Conservation (phyloP, 2,329 filamentous ascomycete genomes). For the Leptodontidium sp. region DNA sequence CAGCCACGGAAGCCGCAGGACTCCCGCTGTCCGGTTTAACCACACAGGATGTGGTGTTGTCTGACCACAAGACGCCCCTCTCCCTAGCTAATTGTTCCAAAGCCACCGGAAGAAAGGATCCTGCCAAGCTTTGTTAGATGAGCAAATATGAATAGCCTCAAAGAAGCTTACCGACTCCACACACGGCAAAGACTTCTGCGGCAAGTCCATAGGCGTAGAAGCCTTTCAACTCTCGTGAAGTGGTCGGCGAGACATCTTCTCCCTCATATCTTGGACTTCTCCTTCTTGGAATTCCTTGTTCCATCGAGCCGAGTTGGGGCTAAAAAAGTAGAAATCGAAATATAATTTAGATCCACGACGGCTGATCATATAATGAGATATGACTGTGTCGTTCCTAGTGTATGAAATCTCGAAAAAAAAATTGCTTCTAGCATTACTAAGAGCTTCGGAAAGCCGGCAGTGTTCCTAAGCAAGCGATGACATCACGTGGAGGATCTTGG, state of each 20-base stretch:
- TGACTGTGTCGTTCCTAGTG: conserved; percentile 1
- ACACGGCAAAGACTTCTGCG: conserved; percentile 94
- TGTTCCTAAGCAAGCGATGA: not conserved
- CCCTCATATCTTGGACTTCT: conserved; percentile 68
- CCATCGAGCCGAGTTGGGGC: not conserved
- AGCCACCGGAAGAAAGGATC: conserved; percentile 92
- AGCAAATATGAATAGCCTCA: not conserved
- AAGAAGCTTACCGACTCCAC: conserved; percentile 72
- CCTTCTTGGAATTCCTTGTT: conserved; percentile 6
- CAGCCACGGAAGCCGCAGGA: conserved; percentile 23
- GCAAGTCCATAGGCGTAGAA: conserved; percentile 98
- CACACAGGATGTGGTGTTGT: conserved; percentile 78
- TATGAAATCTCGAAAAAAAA: not conserved
- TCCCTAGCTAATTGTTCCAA: conserved; percentile 91
- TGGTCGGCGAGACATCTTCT: conserved; percentile 87
- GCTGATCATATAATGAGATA: not conserved
- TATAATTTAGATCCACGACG: not conserved
- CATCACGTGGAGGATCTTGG: not conserved
- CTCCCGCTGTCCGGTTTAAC: conserved; percentile 47
- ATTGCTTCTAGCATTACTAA: conserved; percentile 4
- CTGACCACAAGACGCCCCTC: conserved; percentile 82
- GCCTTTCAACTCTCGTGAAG: conserved; percentile 82
- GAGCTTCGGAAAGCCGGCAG: conserved; percentile 10
- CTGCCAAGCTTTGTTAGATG: conserved; percentile 52
- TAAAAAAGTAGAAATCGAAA: not conserved